Evolutionary conservation across 1,284 basidiomycete species (phyloP), one percentile per base, ranked within the genome.

Genomic region (Leccinum griseonigrum): DNA sequence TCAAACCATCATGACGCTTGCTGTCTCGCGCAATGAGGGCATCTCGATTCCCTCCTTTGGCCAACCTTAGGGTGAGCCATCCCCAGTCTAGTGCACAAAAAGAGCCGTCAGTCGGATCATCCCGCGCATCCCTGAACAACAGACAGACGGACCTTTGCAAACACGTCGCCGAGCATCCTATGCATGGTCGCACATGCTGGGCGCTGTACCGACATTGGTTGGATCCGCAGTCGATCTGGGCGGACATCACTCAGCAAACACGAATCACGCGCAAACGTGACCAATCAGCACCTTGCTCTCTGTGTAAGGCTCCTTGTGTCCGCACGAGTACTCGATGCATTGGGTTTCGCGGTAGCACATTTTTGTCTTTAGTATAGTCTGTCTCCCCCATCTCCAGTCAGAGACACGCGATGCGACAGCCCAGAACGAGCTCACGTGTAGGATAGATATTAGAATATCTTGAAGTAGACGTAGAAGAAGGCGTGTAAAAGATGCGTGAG

Each of bases 191-290:
- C 34, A 61, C 62, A 62, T 81, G 79, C 13, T 59, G 55, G 5
- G 69, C 61, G 56, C 79, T 81, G 59, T 80, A 81, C 58, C 79
- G 76, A 63, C 79, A 81, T 54, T 62, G 67, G 61, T 59, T 59
- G 51, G 70, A 72, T 48, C 68, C 64, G 61, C 79, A 81, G 63
- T 81, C 79, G 53, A 79, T 71, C 79, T 80, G 53, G 32, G 10
- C n/a, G 22, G 52, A 28, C 56, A 54, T 63, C 58, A 29, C 64
- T 67, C 61, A 76, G 71, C 62, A 65, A 57, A 62, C 66, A 52
- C 10, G 64, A 29, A 11, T 64, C 56, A 56, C 4, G 14, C 16
- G 16, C 3, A 43, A 22, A 48, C 18, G 34, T 40, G 18, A 57
- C 29, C 11, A 22, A 10, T 14, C 36, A 36, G 22, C 32, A 76